Evolutionary conservation across 73 alveolate species (phyloP), one percentile per base, ranked within the genome.

Genomic region (Paramecium octaurelia): DNA sequence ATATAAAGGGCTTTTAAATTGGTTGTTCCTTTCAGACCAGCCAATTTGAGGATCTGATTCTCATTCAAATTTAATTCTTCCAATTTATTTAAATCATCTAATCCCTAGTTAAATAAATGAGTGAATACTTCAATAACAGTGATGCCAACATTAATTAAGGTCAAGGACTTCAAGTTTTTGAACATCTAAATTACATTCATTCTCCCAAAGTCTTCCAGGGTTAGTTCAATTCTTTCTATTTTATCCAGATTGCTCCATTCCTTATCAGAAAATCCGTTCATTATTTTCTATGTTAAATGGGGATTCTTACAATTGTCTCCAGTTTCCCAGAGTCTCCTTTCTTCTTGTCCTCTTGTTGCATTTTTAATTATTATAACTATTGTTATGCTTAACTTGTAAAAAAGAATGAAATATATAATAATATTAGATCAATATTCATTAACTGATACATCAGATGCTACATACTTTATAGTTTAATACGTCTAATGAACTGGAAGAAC

Each of bases 31-130:
- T 93, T 44, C 27, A 93, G 40, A 20, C 96, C 95, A 18, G 60
- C 80, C 42, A 95, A 57, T 18, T 93, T 44, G 2, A 44, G 73
- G 0, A 96, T 96, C 20, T 90, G 58, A 86, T 96, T 96, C 50
- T 95, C 96, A 42, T 95, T 94, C 27, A 95, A 91, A 93, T 94
- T 92, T 27, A 94, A 70, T 48, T 95, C 93, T 76, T 95, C 98
- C 18, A 95, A 80, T 18, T 59, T 43, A 43, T 35, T 48, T 50
- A 92, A 60, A 27, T 86, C 93, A n/a, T 69, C 92, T 36, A 94
- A 85, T 31, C 95, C 94, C 94, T 92, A 60, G 21, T 57, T 64
- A 21, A 88, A 58, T 24, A 35, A 54, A 29, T 40, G 6, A 4
- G 4, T 12, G 7, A 36, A 24, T 87, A 93, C 97, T 75, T 94